Evolutionary conservation across 1,284 basidiomycete genomes (phyloP).

Genomic region (Fomitopsis betulina): DNA sequence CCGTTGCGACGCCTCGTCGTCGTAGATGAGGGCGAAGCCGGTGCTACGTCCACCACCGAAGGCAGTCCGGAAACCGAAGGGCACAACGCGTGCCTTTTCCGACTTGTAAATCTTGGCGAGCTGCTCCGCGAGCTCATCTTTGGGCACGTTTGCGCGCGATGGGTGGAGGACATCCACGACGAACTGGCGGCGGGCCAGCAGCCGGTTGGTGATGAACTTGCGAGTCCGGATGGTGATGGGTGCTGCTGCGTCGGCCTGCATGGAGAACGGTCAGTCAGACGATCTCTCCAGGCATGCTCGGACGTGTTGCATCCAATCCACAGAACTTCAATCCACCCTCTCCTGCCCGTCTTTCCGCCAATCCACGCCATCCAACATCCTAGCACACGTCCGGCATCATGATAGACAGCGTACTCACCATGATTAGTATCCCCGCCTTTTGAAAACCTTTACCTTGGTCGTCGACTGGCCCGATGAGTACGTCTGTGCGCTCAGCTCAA

Average conservation of each 20-base stretch:
- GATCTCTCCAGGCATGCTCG: constrained; percentile 13
- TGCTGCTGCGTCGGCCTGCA: constrained; percentile 77
- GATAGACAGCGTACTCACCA: constrained; percentile 26
- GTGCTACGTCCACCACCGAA: constrained; percentile 99
- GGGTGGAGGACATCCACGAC: constrained; percentile 97
- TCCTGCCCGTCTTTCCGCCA: constrained; percentile 14
- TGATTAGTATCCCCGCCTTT: constrained; percentile 27
- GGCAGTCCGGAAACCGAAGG: constrained; percentile 84
- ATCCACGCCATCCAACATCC: constrained; percentile 8
- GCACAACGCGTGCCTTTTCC: constrained; percentile 73
- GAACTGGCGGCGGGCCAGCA: constrained; percentile 91
- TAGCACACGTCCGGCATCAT: constrained; percentile 16
- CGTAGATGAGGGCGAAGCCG: constrained; percentile 97
- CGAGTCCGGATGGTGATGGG: constrained; percentile 97
- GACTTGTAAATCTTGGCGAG: constrained; percentile 80
- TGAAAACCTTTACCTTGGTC: constrained; percentile 27
- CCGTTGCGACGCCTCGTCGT: constrained; percentile 91
- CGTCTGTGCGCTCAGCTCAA: constrained; percentile 13
- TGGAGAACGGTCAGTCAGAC: constrained; percentile 17
- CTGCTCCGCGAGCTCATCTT: constrained; percentile 91
- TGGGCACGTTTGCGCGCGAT: constrained; percentile 91
- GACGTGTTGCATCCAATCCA: constrained; percentile 28
- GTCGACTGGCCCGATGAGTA: constrained; percentile 22
- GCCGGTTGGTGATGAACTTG: constrained; percentile 99
- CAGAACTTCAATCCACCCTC: constrained; percentile 30